Percentiles rank a stretch among this genome's conserved stretches.
Evolutionary conservation across 495 filamentous ascomycete genomes (phyloP).

Genomic region (Penicillium daleae): DNA sequence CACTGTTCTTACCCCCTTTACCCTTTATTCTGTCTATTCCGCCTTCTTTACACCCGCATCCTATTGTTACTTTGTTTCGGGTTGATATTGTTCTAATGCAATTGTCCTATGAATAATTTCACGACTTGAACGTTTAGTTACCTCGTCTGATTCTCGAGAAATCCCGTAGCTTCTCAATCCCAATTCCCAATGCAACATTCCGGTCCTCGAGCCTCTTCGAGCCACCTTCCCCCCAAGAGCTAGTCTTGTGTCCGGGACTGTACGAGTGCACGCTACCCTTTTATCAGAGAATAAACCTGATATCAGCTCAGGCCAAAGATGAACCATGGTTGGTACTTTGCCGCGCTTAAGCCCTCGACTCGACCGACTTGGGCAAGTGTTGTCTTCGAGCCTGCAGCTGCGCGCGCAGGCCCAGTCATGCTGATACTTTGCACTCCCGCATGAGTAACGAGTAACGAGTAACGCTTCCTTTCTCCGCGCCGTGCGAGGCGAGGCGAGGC

Average conservation of each 20-base stretch:
- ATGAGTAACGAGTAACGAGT: conserved; percentile 18
- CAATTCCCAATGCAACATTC: conserved; percentile 8
- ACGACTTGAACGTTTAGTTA: conserved; percentile 12
- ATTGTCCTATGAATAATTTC: conserved; percentile 23
- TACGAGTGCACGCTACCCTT: background rate
- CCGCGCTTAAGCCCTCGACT: conserved; percentile 20
- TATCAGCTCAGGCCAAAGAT: background rate
- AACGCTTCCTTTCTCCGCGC: conserved; percentile 1
- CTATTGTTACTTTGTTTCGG: conserved; percentile 32
- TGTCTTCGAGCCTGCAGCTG: conserved; percentile 13
- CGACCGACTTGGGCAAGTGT: conserved; percentile 24
- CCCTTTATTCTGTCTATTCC: conserved; percentile 19
- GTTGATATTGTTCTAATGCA: conserved; percentile 37
- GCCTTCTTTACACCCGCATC: conserved; percentile 11
- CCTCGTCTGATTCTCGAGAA: background rate
- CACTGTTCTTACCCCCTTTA: conserved; percentile 8
- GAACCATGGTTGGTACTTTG: background rate
- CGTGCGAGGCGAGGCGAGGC: conserved; percentile 23
- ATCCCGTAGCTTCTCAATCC: conserved; percentile 3
- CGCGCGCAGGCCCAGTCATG: background rate
- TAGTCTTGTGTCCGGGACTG: conserved; percentile 5
- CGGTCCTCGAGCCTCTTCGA: conserved; percentile 17
- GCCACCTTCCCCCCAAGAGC: background rate
- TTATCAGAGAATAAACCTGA: conserved; percentile 1
- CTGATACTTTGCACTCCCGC: conserved; percentile 11